Conservation (phyloP, 2,329 filamentous ascomycete genomes). For the Aspergillus sp. region DNA sequence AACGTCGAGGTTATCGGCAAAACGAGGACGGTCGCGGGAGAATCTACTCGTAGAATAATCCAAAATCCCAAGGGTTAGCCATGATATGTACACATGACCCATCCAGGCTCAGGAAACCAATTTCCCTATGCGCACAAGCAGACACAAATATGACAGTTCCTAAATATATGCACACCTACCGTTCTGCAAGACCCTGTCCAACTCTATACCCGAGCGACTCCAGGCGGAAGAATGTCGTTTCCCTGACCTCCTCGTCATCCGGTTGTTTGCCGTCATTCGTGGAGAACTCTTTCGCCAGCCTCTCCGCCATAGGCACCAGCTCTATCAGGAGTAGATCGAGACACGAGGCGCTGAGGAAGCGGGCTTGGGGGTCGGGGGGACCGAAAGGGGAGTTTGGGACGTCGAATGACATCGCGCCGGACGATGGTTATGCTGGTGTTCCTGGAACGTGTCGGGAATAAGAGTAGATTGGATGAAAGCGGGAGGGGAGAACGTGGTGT, state of each 20-base stretch:
- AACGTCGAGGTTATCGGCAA: constrained; percentile 85
- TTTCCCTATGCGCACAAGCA: background rate
- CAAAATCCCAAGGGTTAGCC: background rate
- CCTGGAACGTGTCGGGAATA: background rate
- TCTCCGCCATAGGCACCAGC: constrained; percentile 87
- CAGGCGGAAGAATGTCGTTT: constrained; percentile 76
- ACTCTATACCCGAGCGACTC: constrained; percentile 86
- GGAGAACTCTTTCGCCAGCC: constrained; percentile 65
- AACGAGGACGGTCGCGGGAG: constrained; percentile 66
- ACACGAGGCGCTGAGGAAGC: constrained; percentile 74
- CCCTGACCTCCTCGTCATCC: constrained; percentile 65
- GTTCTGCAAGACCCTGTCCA: constrained; percentile 83
- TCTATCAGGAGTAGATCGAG: constrained; percentile 95
- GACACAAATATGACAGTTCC: background rate
- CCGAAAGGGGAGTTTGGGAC: constrained; percentile 62
- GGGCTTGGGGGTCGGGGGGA: constrained; percentile 61
- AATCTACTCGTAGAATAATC: constrained; percentile 21
- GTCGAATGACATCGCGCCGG: constrained; percentile 62
- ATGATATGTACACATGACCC: background rate
- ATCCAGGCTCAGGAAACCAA: background rate
- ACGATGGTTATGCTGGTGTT: constrained; percentile 1
- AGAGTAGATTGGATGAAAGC: too few relatives aligned
- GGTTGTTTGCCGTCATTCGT: constrained; percentile 18
- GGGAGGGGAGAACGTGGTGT: too few relatives aligned
- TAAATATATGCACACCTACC: constrained; percentile 44